phyloP scores from a whole-genome alignment of 345 rosid genomes.

The Bruguiera gymnorhiza region DNA sequence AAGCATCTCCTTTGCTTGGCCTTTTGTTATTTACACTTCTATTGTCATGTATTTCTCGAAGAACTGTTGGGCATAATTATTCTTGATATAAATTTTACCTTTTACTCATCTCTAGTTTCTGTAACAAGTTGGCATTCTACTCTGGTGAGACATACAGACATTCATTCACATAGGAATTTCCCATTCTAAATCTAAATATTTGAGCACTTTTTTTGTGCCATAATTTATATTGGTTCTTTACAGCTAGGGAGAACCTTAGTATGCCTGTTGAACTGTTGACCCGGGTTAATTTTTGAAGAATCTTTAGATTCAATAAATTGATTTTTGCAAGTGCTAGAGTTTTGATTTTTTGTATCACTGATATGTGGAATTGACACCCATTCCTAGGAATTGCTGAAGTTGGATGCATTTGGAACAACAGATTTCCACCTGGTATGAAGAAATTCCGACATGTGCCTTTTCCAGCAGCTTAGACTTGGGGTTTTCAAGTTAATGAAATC shows the following conservation, averaged over 20 bases:
- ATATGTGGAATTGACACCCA: constrained; percentile 1
- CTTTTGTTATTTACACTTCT: neutral
- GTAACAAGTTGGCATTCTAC: neutral
- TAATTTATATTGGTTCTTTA: neutral
- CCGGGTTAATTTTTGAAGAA: neutral
- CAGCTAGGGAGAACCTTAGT: neutral
- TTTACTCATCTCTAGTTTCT: neutral
- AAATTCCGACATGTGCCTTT: constrained; percentile 5
- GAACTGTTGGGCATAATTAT: neutral
- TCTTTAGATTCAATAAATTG: neutral
- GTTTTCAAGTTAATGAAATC: neutral
- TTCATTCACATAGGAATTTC: neutral
- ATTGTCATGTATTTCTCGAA: neutral
- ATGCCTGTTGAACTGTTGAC: neutral
- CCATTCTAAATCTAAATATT: neutral
- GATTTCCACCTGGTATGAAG: constrained; percentile 67
- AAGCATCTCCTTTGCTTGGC: neutral
- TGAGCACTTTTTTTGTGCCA: neutral
- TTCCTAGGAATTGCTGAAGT: constrained; percentile 60
- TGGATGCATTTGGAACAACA: constrained; percentile 65
- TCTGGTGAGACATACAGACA: neutral
- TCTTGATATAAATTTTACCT: neutral
- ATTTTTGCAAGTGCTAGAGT: neutral
- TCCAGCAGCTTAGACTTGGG: neutral
- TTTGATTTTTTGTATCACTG: constrained; percentile 11